Base-by-base conservation (phyloP, 345 rosid species). In the Abelmoschus esculentus region DNA sequence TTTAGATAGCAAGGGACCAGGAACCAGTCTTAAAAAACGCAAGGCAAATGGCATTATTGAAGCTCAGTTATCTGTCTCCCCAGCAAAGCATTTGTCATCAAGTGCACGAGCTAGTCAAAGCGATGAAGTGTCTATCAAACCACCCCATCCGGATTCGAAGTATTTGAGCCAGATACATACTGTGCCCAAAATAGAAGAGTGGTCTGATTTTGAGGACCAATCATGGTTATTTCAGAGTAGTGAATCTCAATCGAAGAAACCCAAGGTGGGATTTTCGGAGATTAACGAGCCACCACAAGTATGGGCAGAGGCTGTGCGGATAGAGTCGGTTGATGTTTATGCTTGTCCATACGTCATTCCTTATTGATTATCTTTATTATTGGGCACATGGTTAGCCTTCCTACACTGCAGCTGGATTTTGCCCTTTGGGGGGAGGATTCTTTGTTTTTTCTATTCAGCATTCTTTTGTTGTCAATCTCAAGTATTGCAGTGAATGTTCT, bases 341-440 rank as follows among this genome's bases (percentile, higher is more conserved):
- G 96, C 96, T 62, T 84, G 89, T 66, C 97, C 96, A 5, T 91
- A 87, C 44, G 93, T 91, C 49, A 80, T 89, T 78, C 96, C 91
- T 28, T 87, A 83, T 75, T 91, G 86, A 82, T 73, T 58, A 69
- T 67, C 9, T 15, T 12, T 28, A 22, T 55, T 52, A 67, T 22
- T 12, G 66, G 72, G 57, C 69, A 55, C 36, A 14, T 11, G 67
- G 62, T 62, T 44, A 34, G 28, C 57, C 19, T 57, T 74, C 65
- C 72, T 28, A 49, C 58, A 36, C 56, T 7, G 12, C 40, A 38
- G 77, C 76, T 47, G 73, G 77, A 18, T 38, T 17, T 40, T 53
- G n/a, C 56, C 47, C 73, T 28, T 44, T 50, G 3, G 53, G 17
- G 68, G 60, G 19, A 22, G 12, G 58, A 55, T 67, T 70, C 14